Evolutionary conservation across 805 yeast genomes (phyloP).

Genomic region (Cyberlindnera mrakii): DNA sequence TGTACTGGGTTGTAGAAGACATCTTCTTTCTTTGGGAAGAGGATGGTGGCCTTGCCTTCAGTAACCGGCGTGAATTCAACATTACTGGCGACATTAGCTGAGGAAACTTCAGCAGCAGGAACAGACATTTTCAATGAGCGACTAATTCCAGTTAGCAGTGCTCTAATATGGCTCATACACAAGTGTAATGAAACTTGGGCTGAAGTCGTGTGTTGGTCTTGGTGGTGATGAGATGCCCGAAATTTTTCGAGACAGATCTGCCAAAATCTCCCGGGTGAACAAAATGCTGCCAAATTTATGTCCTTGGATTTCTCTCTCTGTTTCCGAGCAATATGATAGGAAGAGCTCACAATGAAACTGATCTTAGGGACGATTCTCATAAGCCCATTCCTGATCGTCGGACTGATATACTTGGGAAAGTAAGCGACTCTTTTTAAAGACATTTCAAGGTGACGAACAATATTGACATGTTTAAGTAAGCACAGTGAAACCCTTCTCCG

Average conservation of each 20-base stretch:
- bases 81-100: not conserved
- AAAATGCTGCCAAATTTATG: too few species aligned
- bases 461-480: not conserved
- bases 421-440: not conserved
- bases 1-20: slow-evolving; percentile 97
- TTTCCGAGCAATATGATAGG: too few species aligned
- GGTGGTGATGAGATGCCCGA: not conserved
- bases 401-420: not conserved
- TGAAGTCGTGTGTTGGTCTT: not conserved
- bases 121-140: not conserved
- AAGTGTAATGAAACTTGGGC: not conserved
- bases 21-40: slow-evolving; percentile 72
- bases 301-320: too few species aligned
- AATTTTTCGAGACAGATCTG: too few species aligned
- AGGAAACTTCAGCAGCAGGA: slow-evolving; percentile 6
- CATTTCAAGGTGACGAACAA: too few species aligned
- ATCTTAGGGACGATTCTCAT: not conserved
- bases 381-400: not conserved
- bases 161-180: not conserved
- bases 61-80: slow-evolving; percentile 33
- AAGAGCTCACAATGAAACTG: not conserved
- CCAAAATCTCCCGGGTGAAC: too few species aligned
- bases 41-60: slow-evolving; percentile 82
- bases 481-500: not conserved
- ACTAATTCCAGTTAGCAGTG: not conserved